These are phyloP conservation scores for Erigeron philadelphicus DNA, from an alignment of 140 eudicot genomes.

Conservation along the genomic window DNA sequence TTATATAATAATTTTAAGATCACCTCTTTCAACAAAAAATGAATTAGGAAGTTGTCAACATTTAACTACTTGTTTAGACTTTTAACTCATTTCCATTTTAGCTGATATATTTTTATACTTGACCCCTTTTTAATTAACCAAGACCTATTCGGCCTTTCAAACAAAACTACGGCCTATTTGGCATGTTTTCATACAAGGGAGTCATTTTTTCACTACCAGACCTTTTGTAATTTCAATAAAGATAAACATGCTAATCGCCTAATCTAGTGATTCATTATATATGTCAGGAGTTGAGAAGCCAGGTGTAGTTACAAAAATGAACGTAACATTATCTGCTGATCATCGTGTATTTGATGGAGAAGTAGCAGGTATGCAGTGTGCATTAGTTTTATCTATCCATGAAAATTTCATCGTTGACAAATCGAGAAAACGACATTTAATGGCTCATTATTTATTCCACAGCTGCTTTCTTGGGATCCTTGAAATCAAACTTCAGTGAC, in stretches of 20 bases:
- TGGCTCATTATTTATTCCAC: constrained; percentile 18
- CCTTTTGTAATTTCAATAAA: neutral
- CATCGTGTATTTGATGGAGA: constrained; percentile 97
- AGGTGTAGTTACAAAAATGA: constrained; percentile 80
- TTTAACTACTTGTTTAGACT: too few relatives aligned
- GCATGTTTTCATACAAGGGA: too few relatives aligned
- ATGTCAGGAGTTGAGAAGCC: constrained; percentile 68
- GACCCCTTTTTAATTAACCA: too few relatives aligned
- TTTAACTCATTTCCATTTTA: too few relatives aligned
- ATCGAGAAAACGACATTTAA: neutral
- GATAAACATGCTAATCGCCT: neutral
- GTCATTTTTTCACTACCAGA: too few relatives aligned
- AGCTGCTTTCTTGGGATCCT: constrained; percentile 69
- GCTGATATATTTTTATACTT: too few relatives aligned
- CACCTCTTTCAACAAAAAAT: too few relatives aligned
- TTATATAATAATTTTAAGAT: too few relatives aligned
- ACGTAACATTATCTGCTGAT: constrained; percentile 85
- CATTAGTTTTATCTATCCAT: neutral
- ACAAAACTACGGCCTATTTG: too few relatives aligned
- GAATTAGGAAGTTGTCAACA: too few relatives aligned
- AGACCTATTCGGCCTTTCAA: too few relatives aligned
- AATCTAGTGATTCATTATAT: constrained; percentile 1
- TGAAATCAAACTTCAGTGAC: constrained; percentile 67
- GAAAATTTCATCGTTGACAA: neutral
- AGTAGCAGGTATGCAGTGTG: constrained; percentile 73